phyloP scores from a whole-genome alignment of 352 stramenopile species.

The Paralagenidium karlingii region DNA sequence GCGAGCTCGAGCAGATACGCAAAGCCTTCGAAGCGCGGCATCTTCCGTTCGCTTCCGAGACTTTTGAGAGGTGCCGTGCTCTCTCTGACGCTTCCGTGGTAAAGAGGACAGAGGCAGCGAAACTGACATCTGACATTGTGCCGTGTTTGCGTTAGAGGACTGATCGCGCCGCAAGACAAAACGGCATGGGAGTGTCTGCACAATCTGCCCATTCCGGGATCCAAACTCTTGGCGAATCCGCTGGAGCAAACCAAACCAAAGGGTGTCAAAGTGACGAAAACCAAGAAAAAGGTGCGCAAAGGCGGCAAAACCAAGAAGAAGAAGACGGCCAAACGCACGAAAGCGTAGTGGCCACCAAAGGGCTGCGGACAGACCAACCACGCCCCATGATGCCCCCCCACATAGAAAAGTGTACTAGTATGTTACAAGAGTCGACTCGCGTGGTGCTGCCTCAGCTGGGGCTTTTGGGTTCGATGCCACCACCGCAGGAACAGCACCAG shows the following conservation, averaged over 20 bases:
- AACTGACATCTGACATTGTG: too few relatives aligned
- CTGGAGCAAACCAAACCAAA: conserved; percentile 20
- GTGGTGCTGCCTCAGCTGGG: background rate
- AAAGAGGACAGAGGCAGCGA: too few relatives aligned
- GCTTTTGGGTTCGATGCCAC: conserved; percentile 5
- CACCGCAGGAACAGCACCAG: conserved; percentile 14
- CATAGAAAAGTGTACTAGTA: conserved; percentile 8
- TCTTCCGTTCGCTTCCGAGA: conserved; percentile 17
- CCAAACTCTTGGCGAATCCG: conserved; percentile 28
- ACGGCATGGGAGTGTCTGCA: conserved; percentile 25
- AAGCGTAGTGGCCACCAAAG: conserved; percentile 15
- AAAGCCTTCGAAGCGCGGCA: conserved; percentile 38
- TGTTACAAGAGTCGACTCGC: background rate
- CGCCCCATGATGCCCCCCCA: conserved; percentile 3
- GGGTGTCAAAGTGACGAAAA: conserved; percentile 17
- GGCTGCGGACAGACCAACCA: background rate
- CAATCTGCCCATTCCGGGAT: conserved; percentile 37
- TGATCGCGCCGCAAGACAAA: conserved; percentile 52
- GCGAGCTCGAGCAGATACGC: conserved; percentile 55
- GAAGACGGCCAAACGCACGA: too few relatives aligned
- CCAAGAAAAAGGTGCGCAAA: conserved; percentile 17
- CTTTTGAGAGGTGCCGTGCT: too few relatives aligned
- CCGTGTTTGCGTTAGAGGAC: too few relatives aligned
- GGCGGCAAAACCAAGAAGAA: conserved; percentile 23
- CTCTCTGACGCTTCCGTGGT: too few relatives aligned